Evolutionary conservation across 176 grass and related monocot species (phyloP).

Genomic region (Puya raimondii): DNA sequence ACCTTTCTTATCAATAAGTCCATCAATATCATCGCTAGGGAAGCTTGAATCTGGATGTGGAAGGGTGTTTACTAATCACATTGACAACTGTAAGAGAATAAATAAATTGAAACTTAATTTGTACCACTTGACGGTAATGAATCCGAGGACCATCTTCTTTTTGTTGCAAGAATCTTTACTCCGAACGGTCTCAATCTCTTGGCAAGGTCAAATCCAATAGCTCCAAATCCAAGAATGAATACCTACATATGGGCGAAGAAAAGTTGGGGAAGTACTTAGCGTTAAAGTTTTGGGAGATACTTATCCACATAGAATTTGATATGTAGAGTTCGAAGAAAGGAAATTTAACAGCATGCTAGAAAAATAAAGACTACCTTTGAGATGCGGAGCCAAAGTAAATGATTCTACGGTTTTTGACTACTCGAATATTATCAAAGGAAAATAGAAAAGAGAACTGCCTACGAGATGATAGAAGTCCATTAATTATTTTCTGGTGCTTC

Average conservation of each 20-base stretch:
- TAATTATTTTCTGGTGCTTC: neutral
- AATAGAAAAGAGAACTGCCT: neutral
- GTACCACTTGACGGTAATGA: constrained; percentile 37
- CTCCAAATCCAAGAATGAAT: constrained; percentile 81
- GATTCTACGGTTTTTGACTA: no score
- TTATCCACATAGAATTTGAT: neutral
- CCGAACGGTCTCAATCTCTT: constrained; percentile 82
- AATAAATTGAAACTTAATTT: constrained; percentile 11
- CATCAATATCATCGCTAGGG: constrained; percentile 38
- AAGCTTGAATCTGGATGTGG: constrained; percentile 15
- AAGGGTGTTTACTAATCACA: constrained; percentile 2
- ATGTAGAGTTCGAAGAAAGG: neutral
- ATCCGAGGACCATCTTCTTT: constrained; percentile 72
- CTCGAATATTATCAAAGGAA: no score
- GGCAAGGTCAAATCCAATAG: constrained; percentile 75
- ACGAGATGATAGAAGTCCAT: neutral
- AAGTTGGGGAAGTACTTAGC: neutral
- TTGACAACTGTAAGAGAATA: neutral
- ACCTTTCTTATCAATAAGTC: constrained; percentile 76
- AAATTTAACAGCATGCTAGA: neutral
- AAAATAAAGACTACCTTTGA: no score
- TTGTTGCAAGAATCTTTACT: constrained; percentile 81
- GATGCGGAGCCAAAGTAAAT: no score
- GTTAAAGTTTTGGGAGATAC: neutral
- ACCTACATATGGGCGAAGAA: constrained; percentile 34